These are phyloP conservation scores for Xylaria cubensis DNA, from an alignment of 495 filamentous ascomycete species.

Conservation along the genomic window DNA sequence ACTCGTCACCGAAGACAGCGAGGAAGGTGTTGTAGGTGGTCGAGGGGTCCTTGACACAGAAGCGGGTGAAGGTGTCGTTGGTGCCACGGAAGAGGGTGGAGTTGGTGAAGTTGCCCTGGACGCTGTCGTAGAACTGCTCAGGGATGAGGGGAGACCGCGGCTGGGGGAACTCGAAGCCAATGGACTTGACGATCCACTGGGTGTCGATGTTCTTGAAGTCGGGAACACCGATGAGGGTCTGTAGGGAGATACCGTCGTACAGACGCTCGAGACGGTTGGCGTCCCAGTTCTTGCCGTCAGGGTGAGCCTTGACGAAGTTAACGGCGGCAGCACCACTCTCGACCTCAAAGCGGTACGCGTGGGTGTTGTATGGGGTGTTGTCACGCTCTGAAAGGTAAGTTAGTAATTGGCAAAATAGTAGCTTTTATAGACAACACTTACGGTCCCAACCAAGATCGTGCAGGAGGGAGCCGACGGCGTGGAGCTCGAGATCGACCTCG, in stretches of 20 bases:
- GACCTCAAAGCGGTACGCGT: constrained; percentile 49
- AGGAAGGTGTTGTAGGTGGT: constrained; percentile 31
- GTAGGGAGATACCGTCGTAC: constrained; percentile 52
- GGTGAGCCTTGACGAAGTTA: constrained; percentile 44
- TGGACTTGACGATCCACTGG: constrained; percentile 44
- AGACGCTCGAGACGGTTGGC: constrained; percentile 48
- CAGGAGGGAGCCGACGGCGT: constrained; percentile 44
- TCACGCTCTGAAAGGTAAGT: constrained; percentile 10
- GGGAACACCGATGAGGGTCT: constrained; percentile 47
- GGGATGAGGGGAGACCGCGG: constrained; percentile 38
- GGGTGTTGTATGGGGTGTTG: constrained; percentile 24
- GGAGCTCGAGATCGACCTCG: constrained; percentile 43
- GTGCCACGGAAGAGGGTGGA: constrained; percentile 39
- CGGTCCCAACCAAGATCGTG: constrained; percentile 47
- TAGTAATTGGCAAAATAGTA: background rate
- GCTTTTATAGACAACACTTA: constrained; percentile 3
- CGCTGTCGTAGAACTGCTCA: constrained; percentile 40
- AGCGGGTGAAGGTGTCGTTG: constrained; percentile 39
- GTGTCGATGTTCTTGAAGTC: constrained; percentile 49
- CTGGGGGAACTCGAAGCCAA: constrained; percentile 50
- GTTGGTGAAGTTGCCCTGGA: constrained; percentile 48
- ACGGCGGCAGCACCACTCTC: constrained; percentile 49
- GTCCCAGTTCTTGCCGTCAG: constrained; percentile 43
- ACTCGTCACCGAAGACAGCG: constrained; percentile 22
- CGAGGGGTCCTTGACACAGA: constrained; percentile 36